phyloP scores from a whole-genome alignment of 495 filamentous ascomycete genomes.

The Astrocystis sublimbata region DNA sequence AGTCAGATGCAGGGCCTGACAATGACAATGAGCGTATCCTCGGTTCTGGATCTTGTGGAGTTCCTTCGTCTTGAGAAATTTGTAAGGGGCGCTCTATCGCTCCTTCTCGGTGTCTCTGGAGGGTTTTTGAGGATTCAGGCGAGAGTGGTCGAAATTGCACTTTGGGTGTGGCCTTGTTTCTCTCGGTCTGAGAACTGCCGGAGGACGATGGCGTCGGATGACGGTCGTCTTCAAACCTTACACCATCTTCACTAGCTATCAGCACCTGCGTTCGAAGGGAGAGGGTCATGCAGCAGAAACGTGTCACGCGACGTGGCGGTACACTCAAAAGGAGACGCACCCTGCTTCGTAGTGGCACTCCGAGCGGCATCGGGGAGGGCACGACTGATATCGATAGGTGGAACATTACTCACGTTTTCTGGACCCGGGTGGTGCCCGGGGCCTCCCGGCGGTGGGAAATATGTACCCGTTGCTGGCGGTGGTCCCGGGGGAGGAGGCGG shows the following conservation, averaged over 20 bases:
- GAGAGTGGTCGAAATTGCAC: slow-evolving; percentile 49
- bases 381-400: slow-evolving; percentile 26
- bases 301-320: slow-evolving; percentile 7
- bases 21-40: slow-evolving; percentile 35
- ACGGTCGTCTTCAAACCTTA: slow-evolving; percentile 28
- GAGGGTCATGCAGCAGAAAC: background rate
- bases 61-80: slow-evolving; percentile 2
- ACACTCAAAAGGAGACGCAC: slow-evolving; percentile 41
- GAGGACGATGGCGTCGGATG: slow-evolving; percentile 10
- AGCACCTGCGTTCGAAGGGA: background rate
- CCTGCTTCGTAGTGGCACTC: slow-evolving; percentile 35
- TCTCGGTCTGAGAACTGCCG: background rate
- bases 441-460: slow-evolving; percentile 26
- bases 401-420: slow-evolving; percentile 39
- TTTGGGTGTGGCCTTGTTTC: slow-evolving; percentile 26
- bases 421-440: slow-evolving; percentile 29
- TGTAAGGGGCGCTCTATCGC: slow-evolving; percentile 8
- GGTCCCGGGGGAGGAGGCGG: slow-evolving; percentile 40
- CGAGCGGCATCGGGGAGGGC: slow-evolving; percentile 30
- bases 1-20: slow-evolving; percentile 40
- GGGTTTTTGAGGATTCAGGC: slow-evolving; percentile 41
- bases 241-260: slow-evolving; percentile 35
- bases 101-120: slow-evolving; percentile 38
- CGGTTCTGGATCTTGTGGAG: slow-evolving; percentile 1
- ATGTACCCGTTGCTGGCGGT: slow-evolving; percentile 32